Conservation (phyloP, 1,139 yeast genomes). For the Petasospora fabianii region DNA sequence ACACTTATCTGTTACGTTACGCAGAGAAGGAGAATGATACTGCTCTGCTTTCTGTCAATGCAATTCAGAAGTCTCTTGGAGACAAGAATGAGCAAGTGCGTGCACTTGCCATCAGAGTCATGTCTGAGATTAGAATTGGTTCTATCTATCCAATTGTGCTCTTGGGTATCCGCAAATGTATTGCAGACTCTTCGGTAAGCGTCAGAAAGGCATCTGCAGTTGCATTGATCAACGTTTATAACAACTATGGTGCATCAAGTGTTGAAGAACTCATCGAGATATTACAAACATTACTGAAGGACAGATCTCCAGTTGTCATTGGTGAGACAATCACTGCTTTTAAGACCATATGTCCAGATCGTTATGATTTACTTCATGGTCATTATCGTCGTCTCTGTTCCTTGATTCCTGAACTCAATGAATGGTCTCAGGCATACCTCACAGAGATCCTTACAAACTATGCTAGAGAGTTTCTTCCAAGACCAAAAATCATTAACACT, state of each 20-base stretch:
- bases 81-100: conserved; percentile 69
- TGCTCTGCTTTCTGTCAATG: conserved; percentile 83
- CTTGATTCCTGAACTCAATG: conserved; percentile 56
- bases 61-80: conserved; percentile 77
- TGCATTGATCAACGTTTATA: conserved; percentile 66
- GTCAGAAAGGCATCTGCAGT: conserved; percentile 82
- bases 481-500: conserved; percentile 40
- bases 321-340: conserved; percentile 64
- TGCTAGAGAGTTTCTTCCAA: conserved; percentile 53
- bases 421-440: conserved; percentile 66
- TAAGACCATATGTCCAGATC: conserved; percentile 50
- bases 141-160: conserved; percentile 78
- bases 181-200: conserved; percentile 67
- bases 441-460: conserved; percentile 68
- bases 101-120: conserved; percentile 70
- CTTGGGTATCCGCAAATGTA: conserved; percentile 66
- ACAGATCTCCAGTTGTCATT: conserved; percentile 62
- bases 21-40: conserved; percentile 87
- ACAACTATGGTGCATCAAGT: conserved; percentile 29
- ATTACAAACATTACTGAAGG: conserved; percentile 55
- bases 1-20: conserved; percentile 69
- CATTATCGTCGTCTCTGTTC: conserved; percentile 61
- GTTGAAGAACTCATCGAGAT: conserved; percentile 45
- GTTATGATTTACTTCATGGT: conserved; percentile 67
- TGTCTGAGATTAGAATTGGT: conserved; percentile 76